Conservation (phyloP, 192 early-diverging fungal genomes). For the Helicostylum pulchrum region DNA sequence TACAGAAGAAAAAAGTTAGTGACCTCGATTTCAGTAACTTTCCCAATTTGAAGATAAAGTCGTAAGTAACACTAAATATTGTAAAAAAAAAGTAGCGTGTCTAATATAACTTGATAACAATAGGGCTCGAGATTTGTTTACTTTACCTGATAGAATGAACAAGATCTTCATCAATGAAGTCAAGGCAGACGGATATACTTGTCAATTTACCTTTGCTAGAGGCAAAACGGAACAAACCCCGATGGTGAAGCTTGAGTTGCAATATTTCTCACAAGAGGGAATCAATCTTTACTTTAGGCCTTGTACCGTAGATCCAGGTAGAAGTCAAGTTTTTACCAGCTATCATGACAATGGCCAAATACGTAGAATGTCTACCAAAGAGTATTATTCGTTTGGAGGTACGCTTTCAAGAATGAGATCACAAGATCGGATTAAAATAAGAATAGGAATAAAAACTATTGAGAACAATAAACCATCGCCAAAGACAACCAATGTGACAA, state of each 20-base stretch:
- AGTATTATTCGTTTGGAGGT: background rate
- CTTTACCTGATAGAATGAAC: background rate
- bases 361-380: background rate
- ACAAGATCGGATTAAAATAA: background rate
- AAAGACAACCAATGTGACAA: background rate
- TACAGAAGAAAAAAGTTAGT: no score
- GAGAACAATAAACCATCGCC: background rate
- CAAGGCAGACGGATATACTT: background rate
- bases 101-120: background rate
- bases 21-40: background rate
- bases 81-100: background rate
- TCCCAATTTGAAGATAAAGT: background rate
- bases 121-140: background rate
- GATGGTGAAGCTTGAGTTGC: background rate
- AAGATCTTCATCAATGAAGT: background rate
- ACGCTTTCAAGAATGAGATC: background rate
- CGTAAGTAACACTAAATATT: background rate
- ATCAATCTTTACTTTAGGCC: no score
- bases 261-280: background rate
- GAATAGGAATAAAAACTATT: background rate
- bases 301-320: background rate
- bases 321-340: background rate
- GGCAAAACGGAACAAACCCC: background rate
- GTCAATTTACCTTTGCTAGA: background rate
- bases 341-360: background rate